phyloP scores from a whole-genome alignment of 768 basidiomycete genomes.

The Termitomyces eurrhizus region DNA sequence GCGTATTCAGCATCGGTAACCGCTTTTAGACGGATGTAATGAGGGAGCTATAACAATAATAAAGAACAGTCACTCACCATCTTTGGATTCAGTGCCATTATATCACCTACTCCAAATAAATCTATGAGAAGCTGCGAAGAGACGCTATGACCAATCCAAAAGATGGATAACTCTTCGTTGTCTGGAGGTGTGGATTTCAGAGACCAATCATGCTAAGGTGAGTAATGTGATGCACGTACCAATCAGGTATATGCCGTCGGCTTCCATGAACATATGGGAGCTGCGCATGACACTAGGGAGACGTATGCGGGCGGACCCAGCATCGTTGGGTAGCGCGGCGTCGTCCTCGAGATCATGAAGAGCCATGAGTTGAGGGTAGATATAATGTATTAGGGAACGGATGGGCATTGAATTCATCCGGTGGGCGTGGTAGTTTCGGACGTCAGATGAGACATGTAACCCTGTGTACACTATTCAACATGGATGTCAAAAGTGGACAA shows the following conservation, averaged over 20 bases:
- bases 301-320: conserved; percentile 43
- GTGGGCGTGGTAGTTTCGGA: conserved; percentile 83
- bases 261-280: conserved; percentile 85
- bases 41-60: neutral
- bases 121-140: conserved; percentile 82
- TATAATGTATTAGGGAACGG: conserved; percentile 64
- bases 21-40: conserved; percentile 36
- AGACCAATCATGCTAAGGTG: neutral
- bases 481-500: neutral
- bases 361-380: conserved; percentile 88
- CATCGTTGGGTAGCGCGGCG: conserved; percentile 64
- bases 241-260: conserved; percentile 88
- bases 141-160: conserved; percentile 86
- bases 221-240: conserved; percentile 43
- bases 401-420: conserved; percentile 68
- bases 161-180: conserved; percentile 81
- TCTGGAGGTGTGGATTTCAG: conserved; percentile 40
- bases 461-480: conserved; percentile 36
- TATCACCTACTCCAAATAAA: conserved; percentile 80
- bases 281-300: conserved; percentile 79
- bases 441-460: conserved; percentile 88
- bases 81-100: conserved; percentile 61
- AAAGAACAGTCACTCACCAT: conserved; percentile 45
- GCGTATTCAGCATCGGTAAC: conserved; percentile 69
- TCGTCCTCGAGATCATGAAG: conserved; percentile 78